Evolutionary conservation across 495 filamentous ascomycete genomes (phyloP).

Genomic region (Penicillium atrosanguineum): DNA sequence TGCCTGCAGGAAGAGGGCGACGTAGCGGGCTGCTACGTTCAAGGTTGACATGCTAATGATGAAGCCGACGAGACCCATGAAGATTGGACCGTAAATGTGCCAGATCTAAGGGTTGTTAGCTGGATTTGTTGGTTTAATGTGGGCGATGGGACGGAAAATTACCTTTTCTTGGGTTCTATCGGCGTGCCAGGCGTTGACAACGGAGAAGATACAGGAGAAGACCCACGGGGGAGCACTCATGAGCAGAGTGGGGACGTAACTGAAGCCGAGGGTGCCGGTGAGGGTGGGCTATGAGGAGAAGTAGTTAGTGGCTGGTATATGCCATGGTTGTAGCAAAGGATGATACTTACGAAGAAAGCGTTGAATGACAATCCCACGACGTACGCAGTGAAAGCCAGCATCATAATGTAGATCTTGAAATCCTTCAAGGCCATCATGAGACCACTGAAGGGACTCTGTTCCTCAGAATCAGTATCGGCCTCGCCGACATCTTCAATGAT

Average conservation of each 20-base stretch:
- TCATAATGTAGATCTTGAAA: constrained; percentile 67
- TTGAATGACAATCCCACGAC: constrained; percentile 36
- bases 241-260: constrained; percentile 64
- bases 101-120: constrained; percentile 49
- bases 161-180: constrained; percentile 68
- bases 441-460: constrained; percentile 64
- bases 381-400: constrained; percentile 40
- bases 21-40: constrained; percentile 62
- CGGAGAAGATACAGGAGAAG: constrained; percentile 66
- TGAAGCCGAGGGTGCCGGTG: constrained; percentile 68
- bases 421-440: constrained; percentile 67
- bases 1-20: constrained; percentile 79
- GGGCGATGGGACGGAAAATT: constrained; percentile 45
- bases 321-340: too few relatives aligned
- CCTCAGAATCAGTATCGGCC: constrained; percentile 59
- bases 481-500: constrained; percentile 77
- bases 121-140: background rate
- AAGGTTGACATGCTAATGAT: constrained; percentile 72
- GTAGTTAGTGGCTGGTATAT: constrained; percentile 56
- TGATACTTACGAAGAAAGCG: constrained; percentile 33
- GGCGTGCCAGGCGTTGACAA: constrained; percentile 74
- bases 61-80: constrained; percentile 66
- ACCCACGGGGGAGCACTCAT: constrained; percentile 76
- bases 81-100: constrained; percentile 68
- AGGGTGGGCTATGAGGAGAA: constrained; percentile 71